phyloP scores from a whole-genome alignment of 768 basidiomycete genomes.

The Leucocoprinus birnbaumii region DNA sequence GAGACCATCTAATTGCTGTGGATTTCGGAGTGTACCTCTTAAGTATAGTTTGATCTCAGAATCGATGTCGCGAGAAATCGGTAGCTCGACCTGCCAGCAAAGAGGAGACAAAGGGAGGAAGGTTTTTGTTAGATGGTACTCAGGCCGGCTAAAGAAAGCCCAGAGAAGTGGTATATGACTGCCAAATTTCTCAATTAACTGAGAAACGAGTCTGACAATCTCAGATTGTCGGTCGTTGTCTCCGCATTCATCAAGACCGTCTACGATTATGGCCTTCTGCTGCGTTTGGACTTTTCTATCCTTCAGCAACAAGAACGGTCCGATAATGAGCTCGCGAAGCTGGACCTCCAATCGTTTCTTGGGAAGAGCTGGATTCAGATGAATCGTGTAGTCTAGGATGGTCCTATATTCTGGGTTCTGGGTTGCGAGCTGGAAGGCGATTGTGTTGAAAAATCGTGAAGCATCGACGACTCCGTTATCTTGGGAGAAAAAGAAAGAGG shows the following conservation, averaged over 20 bases:
- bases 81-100: neutral
- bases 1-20: too few species aligned
- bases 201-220: neutral
- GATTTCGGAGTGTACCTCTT: neutral
- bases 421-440: slow-evolving; percentile 1
- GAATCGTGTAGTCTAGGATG: neutral
- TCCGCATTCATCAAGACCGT: slow-evolving; percentile 15
- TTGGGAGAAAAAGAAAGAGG: slow-evolving; percentile 5
- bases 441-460: neutral
- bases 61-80: slow-evolving; percentile 4
- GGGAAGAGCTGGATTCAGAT: neutral
- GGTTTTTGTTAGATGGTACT: neutral
- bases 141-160: slow-evolving; percentile 14
- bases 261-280: slow-evolving; percentile 5
- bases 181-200: neutral
- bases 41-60: slow-evolving; percentile 6
- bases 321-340: neutral
- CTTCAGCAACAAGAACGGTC: neutral
- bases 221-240: neutral
- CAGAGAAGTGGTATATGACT: neutral
- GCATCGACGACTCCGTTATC: neutral
- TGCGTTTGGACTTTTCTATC: neutral
- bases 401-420: neutral
- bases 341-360: too few species aligned
- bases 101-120: neutral